A percentile compares a stretch with the other conserved stretches of the same genome.
Evolutionary conservation across 2,329 filamentous ascomycete species (phyloP).

Genomic region (Gliomastix tumulicola): DNA sequence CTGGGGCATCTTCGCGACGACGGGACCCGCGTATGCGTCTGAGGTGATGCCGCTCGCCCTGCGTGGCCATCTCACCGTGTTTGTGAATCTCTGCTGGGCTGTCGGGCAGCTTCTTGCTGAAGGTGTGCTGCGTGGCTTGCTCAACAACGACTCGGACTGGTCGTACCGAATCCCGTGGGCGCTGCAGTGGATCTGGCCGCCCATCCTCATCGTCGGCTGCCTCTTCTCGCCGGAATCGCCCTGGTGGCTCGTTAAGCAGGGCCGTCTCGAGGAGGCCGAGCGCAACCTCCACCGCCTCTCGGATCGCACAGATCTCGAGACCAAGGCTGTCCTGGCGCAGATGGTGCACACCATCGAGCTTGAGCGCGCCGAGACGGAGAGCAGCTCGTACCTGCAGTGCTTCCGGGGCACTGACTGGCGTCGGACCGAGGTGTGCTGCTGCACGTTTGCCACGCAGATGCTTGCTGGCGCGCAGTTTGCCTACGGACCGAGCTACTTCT

Average conservation of each 20-base stretch:
- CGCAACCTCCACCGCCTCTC: slow-evolving; percentile 31
- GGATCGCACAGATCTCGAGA: slow-evolving; percentile 28
- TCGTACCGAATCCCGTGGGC: slow-evolving; percentile 34
- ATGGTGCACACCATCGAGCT: slow-evolving; percentile 43
- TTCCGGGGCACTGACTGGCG: slow-evolving; percentile 38
- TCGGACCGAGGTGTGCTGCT: slow-evolving; percentile 34
- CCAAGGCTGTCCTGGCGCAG: slow-evolving; percentile 30
- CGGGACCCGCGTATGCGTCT: slow-evolving; percentile 39
- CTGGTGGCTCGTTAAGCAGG: slow-evolving; percentile 32
- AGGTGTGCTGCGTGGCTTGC: slow-evolving; percentile 27
- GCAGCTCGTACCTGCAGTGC: slow-evolving; percentile 31
- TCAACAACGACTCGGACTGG: slow-evolving; percentile 25
- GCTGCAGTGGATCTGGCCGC: slow-evolving; percentile 34
- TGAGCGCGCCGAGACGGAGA: slow-evolving; percentile 15
- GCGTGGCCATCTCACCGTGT: slow-evolving; percentile 35
- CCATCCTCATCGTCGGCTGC: slow-evolving; percentile 26
- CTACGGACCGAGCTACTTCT: slow-evolving; percentile 31
- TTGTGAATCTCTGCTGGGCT: slow-evolving; percentile 20
- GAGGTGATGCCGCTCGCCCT: slow-evolving; percentile 36
- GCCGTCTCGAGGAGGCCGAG: slow-evolving; percentile 22
- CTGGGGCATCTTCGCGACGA: slow-evolving; percentile 37
- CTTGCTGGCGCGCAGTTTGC: slow-evolving; percentile 28
- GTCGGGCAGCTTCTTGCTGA: slow-evolving; percentile 30
- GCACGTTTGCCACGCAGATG: slow-evolving; percentile 34
- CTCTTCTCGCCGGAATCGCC: slow-evolving; percentile 33